These are phyloP conservation scores for Xylariaceae sp. DNA, from an alignment of 2,329 filamentous ascomycete species.

Conservation along the genomic window DNA sequence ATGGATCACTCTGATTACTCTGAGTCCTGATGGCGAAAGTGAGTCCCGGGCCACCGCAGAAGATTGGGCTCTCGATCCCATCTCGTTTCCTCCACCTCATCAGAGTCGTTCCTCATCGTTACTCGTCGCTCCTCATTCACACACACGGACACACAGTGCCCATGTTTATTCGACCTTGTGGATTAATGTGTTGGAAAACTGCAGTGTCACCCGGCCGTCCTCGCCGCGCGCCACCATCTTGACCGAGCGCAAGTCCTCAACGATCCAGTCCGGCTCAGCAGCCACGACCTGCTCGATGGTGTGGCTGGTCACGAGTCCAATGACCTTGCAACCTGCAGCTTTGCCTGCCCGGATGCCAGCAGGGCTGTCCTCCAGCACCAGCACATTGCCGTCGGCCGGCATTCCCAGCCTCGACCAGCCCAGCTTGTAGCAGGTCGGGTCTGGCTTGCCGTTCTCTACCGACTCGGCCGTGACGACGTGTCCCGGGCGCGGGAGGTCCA, in stretches of 20 bases:
- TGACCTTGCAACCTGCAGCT: conserved; percentile 76
- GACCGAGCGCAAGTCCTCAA: conserved; percentile 72
- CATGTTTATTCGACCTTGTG: conserved; percentile 10
- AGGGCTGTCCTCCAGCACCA: conserved; percentile 86
- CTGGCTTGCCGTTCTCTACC: conserved; percentile 69
- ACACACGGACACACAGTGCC: not conserved
- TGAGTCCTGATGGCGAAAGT: not conserved
- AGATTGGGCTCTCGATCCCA: not conserved
- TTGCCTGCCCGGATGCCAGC: conserved; percentile 80
- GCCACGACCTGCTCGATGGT: conserved; percentile 62
- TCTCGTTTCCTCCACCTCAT: not conserved
- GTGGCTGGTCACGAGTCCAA: conserved; percentile 83
- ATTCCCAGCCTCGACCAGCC: conserved; percentile 58
- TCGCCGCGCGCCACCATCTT: conserved; percentile 52
- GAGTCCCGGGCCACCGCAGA: too few relatives aligned
- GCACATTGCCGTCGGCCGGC: conserved; percentile 44
- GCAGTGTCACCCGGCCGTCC: conserved; percentile 58
- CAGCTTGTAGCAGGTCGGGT: conserved; percentile 67
- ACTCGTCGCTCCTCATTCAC: not conserved
- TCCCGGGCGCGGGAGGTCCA: conserved; percentile 59
- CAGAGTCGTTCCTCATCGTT: not conserved
- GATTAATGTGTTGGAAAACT: conserved; percentile 58
- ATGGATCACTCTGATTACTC: not conserved
- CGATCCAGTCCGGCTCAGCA: conserved; percentile 83
- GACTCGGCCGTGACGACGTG: conserved; percentile 71